Base-by-base conservation (phyloP, 371 early-diverging fungal species). In the Globomyces sp. region DNA sequence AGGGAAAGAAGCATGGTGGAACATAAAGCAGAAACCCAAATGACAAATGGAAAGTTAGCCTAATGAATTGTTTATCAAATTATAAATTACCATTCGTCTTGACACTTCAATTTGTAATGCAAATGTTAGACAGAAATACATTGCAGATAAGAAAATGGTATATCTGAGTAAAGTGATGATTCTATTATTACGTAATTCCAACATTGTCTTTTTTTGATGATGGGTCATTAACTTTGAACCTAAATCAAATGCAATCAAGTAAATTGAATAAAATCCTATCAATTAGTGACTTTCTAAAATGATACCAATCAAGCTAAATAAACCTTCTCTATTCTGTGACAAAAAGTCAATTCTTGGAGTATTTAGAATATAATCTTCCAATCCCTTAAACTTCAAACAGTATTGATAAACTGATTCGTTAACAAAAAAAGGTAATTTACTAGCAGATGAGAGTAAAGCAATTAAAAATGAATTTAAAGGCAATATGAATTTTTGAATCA, bases 281-380 rank as follows among this genome's bases (percentile, higher is more conserved):
- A 24, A 24, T 24, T 24, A 24, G 24, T 24, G 47, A 40, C 13
- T 13, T 39, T 13, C 37, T 34, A 36, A 40, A 2, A 1, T 41
- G 64, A 58, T 77, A 87, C 91, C 93, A 55, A 80, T 63, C 64
- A 91, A 84, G 46, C 93, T 93, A 64, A 83, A 88, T 8, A 97
- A 79, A 42, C 98, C 98, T 74, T 98, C 98, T 63, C 90, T 87
- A 75, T 98, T 98, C 71, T 89, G 88, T 58, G 86, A 86, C n/a
- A 98, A 64, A 0, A 96, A 63, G 68, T 84, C 64, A 1, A 76
- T 78, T 39, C 97, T 86, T 1, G 90, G 89, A 0, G 93, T 90
- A 43, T 85, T 53, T 57, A 92, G 79, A 44, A 96, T 89, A 81
- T 86, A 97, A 8, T 80, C 73, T 65, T 90, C 84, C 3, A 92